Percentiles rank a stretch among this genome's conserved stretches.
These are phyloP conservation scores for Fusarium ambrosium DNA, from an alignment of 2,329 filamentous ascomycete genomes.

Conservation along the genomic window DNA sequence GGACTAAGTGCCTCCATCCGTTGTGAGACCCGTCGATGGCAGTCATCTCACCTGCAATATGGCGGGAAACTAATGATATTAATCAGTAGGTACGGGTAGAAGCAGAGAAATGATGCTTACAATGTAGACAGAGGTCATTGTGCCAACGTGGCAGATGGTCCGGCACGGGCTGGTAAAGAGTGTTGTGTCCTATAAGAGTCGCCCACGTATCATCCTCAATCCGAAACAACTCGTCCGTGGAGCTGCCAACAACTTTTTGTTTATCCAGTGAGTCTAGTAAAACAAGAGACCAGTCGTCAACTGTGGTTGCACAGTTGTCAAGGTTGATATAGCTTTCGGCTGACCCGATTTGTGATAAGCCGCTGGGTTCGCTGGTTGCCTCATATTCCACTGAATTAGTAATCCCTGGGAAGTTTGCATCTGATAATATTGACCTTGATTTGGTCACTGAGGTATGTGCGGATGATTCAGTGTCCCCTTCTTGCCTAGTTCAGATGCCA, in stretches of 20 bases:
- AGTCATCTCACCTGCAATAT: conserved; percentile 41
- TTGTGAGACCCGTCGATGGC: conserved; percentile 41
- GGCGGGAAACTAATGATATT: conserved; percentile 26
- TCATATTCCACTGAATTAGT: too few species aligned
- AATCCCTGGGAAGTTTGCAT: too few species aligned
- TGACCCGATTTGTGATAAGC: background rate
- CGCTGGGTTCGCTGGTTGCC: too few species aligned
- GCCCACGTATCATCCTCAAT: background rate
- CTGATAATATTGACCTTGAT: too few species aligned
- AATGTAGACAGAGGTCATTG: conserved; percentile 6
- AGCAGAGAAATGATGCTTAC: background rate
- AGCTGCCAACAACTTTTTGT: background rate
- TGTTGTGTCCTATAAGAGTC: background rate
- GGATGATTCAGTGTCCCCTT: background rate
- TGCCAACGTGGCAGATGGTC: conserved; percentile 6
- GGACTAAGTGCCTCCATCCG: conserved; percentile 38
- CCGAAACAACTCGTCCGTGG: background rate
- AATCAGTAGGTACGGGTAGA: too few species aligned
- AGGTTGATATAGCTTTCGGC: background rate
- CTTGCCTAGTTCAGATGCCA: background rate
- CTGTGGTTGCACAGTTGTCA: background rate
- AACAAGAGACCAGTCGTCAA: background rate
- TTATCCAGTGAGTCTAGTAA: background rate
- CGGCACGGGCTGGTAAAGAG: background rate
- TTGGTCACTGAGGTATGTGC: too few species aligned